These are phyloP conservation scores for Tuber melanosporum DNA, from an alignment of 495 filamentous ascomycete species.

Conservation along the genomic window DNA sequence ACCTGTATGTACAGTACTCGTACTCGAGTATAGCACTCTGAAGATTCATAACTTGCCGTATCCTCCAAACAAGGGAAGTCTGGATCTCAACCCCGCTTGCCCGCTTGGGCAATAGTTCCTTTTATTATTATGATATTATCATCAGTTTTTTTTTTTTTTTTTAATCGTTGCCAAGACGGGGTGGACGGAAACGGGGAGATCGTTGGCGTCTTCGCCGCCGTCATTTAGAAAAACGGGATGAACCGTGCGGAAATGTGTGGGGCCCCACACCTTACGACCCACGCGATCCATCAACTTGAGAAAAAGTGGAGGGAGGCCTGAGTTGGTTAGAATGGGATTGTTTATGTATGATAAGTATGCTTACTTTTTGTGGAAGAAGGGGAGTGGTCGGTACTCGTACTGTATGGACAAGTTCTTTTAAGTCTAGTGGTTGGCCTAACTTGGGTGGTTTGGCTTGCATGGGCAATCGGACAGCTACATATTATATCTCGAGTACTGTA, in stretches of 20 bases:
- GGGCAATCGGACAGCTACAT: too few relatives aligned
- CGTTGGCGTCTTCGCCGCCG: neutral
- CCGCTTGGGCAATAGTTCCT: too few relatives aligned
- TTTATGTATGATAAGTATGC: neutral
- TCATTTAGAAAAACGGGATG: neutral
- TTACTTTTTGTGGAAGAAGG: neutral
- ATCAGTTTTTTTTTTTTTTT: neutral
- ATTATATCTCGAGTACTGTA: too few relatives aligned
- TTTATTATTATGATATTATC: neutral
- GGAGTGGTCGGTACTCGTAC: too few relatives aligned
- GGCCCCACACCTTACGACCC: neutral
- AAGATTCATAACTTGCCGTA: neutral
- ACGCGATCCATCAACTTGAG: neutral
- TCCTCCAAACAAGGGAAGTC: neutral
- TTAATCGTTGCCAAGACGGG: neutral
- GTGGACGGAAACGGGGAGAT: neutral
- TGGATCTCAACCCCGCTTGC: neutral
- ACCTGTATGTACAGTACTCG: too few relatives aligned
- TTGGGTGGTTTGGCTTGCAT: too few relatives aligned
- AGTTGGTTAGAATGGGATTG: neutral
- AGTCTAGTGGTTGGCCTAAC: neutral
- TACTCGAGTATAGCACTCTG: neutral
- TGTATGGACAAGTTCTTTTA: neutral
- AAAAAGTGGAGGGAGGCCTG: neutral
- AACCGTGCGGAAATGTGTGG: too few relatives aligned